Percentiles rank a stretch among this genome's conserved stretches.
Conservation (phyloP, 1,284 basidiomycete species). For the Marasmius sp. region DNA sequence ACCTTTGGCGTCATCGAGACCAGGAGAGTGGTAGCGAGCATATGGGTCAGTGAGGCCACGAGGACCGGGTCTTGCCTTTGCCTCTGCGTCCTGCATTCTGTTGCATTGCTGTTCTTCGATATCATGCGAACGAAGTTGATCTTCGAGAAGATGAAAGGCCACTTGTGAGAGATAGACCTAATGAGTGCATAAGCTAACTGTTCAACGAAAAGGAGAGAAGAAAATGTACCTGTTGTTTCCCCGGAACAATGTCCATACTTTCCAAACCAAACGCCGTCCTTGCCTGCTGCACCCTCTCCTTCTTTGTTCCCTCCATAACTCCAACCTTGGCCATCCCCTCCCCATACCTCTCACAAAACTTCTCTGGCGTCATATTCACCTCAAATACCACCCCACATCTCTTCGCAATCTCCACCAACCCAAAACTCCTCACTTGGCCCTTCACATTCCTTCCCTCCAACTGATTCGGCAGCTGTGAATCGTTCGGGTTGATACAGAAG, state of each 20-base stretch:
- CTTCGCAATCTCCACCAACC: conserved; percentile 78
- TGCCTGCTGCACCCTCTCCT: conserved; percentile 57
- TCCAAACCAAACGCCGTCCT: conserved; percentile 64
- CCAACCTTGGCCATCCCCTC: conserved; percentile 53
- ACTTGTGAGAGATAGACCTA: conserved; percentile 89
- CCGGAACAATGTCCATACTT: conserved; percentile 79
- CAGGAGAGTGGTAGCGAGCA: conserved; percentile 63
- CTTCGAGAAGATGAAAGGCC: conserved; percentile 90
- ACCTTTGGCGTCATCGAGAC: conserved; percentile 32
- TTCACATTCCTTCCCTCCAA: conserved; percentile 91
- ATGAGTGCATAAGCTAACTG: neutral
- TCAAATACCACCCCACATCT: conserved; percentile 71
- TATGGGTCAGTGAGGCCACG: conserved; percentile 76
- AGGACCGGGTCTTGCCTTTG: conserved; percentile 70
- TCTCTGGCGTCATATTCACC: conserved; percentile 84
- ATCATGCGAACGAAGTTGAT: conserved; percentile 80
- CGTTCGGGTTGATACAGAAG: conserved; percentile 93
- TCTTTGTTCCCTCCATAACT: conserved; percentile 50
- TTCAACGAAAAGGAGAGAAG: neutral
- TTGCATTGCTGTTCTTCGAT: conserved; percentile 83
- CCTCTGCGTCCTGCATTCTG: conserved; percentile 71
- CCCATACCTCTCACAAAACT: conserved; percentile 85
- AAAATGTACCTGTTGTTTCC: conserved; percentile 68
- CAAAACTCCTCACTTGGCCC: conserved; percentile 84
- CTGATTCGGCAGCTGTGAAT: conserved; percentile 92